These are phyloP conservation scores for Saccharomycopsis fermentans DNA, from an alignment of 805 yeast genomes.

Conservation along the genomic window DNA sequence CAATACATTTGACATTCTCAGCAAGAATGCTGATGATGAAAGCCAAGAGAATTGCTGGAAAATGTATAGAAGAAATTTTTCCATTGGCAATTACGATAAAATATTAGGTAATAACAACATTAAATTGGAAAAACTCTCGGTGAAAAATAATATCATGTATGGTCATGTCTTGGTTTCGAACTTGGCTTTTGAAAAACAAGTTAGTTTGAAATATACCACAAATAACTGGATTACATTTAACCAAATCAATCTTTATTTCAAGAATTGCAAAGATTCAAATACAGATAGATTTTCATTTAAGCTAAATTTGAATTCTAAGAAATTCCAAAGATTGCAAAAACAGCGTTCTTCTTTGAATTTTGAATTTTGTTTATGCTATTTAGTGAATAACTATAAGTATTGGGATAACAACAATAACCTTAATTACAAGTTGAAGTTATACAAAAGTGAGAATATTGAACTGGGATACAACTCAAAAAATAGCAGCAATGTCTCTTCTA, in stretches of 20 bases:
- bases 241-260: constrained; percentile 32
- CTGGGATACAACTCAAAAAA: neutral
- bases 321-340: neutral
- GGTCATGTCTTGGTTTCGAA: constrained; percentile 38
- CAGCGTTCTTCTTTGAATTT: constrained; percentile 18
- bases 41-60: neutral
- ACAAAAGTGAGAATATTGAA: neutral
- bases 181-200: constrained; percentile 31
- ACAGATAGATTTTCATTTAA: constrained; percentile 25
- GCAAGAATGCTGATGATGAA: neutral
- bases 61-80: neutral
- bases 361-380: constrained; percentile 18
- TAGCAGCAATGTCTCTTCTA: neutral
- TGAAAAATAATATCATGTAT: constrained; percentile 22
- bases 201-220: constrained; percentile 31
- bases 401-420: constrained; percentile 19
- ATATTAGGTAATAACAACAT: neutral
- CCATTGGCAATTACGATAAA: neutral
- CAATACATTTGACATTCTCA: neutral
- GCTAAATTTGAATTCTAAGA: constrained; percentile 24
- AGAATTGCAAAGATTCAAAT: constrained; percentile 9
- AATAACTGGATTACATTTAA: constrained; percentile 35
- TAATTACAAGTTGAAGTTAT: constrained; percentile 19
- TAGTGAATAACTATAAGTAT: constrained; percentile 7
- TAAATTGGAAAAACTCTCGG: constrained; percentile 3